Percentiles rank a stretch among this genome's conserved stretches.
These are phyloP conservation scores for Capsicum chinense DNA, from an alignment of 257 asterid genomes.

Conservation along the genomic window DNA sequence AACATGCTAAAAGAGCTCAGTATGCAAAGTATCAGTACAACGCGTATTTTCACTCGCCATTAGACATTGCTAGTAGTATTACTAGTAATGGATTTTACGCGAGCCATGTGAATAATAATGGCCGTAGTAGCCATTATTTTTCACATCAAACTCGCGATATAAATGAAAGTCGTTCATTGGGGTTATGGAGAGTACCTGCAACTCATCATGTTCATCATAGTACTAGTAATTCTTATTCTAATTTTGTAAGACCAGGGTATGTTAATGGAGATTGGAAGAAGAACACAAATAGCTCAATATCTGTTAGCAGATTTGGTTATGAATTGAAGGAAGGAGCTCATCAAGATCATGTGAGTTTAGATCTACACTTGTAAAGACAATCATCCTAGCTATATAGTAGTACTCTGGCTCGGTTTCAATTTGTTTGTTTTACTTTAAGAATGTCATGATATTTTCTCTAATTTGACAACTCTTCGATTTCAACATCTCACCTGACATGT, in stretches of 20 bases:
- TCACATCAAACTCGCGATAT: constrained; percentile 44
- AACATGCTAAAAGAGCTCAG: constrained; percentile 27
- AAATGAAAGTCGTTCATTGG: constrained; percentile 39
- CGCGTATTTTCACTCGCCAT: constrained; percentile 45
- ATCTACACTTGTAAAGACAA: constrained; percentile 63
- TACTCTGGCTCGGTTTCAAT: background rate
- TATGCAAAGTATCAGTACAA: background rate
- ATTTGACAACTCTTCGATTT: background rate
- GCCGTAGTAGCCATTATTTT: background rate
- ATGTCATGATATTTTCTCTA: background rate
- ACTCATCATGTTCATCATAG: constrained; percentile 18
- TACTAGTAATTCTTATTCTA: background rate
- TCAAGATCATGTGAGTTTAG: constrained; percentile 90
- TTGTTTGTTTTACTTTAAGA: background rate
- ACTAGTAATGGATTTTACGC: constrained; percentile 43
- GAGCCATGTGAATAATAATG: background rate
- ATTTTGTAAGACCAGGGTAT: constrained; percentile 38
- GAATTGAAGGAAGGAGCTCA: constrained; percentile 56
- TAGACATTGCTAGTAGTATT: constrained; percentile 31
- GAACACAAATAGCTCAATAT: constrained; percentile 33
- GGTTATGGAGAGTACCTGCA: constrained; percentile 58
- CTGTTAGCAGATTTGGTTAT: constrained; percentile 50
- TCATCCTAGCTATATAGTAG: background rate
- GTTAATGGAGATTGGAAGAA: constrained; percentile 36
- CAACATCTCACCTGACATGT: background rate